Conservation (phyloP, 495 filamentous ascomycete genomes). For the Aspergillus cavernicola region DNA sequence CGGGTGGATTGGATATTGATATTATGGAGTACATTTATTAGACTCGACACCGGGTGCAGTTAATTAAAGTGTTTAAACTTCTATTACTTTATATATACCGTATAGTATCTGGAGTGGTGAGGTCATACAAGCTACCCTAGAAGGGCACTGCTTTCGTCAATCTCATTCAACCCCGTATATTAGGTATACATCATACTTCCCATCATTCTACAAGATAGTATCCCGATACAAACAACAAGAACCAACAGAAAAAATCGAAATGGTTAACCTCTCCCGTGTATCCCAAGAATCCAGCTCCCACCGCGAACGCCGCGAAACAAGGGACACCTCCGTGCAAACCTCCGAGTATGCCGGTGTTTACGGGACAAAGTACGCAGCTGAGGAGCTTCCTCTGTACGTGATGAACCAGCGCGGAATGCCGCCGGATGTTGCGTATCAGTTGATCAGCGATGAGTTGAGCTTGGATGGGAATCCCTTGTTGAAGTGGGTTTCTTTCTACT, state of each 20-base stretch:
- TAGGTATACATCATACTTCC: not conserved
- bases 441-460: conserved; percentile 83
- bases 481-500: conserved; percentile 48
- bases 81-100: not conserved
- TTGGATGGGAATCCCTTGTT: conserved; percentile 84
- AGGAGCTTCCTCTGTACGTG: conserved; percentile 69
- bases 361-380: conserved; percentile 65
- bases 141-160: not conserved
- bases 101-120: not conserved
- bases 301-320: conserved; percentile 4
- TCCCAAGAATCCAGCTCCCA: conserved; percentile 8
- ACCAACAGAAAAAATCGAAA: too few species aligned
- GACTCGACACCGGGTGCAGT: too few species aligned
- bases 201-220: not conserved
- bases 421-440: conserved; percentile 71
- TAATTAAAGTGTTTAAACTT: too few species aligned
- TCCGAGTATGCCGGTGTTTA: conserved; percentile 59
- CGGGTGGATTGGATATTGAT: conserved; percentile 16
- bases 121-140: not conserved
- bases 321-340: conserved; percentile 25
- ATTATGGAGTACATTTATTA: conserved; percentile 10
- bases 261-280: conserved; percentile 20
- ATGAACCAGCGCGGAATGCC: conserved; percentile 81
- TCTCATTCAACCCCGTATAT: not conserved
- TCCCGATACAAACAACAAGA: not conserved